Evolutionary conservation across 306 rosid genomes (phyloP).

Genomic region (Cajanus cajan): DNA sequence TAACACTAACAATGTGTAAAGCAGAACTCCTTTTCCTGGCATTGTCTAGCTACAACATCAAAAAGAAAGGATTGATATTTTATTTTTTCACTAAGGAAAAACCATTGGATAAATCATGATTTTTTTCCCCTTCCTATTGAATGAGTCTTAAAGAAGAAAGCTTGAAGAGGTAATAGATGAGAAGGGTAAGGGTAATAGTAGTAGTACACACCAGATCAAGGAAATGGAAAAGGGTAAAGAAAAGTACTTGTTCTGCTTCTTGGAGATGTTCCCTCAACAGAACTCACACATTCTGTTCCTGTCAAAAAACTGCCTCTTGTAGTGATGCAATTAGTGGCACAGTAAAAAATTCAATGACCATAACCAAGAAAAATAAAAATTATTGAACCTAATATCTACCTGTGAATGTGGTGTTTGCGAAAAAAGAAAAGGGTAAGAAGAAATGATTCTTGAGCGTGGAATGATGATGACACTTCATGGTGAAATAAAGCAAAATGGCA

Average conservation of each 20-base stretch:
- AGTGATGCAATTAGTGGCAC: slow-evolving; percentile 26
- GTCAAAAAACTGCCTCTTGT: slow-evolving; percentile 36
- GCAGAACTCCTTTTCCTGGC: not conserved
- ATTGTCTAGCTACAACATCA: slow-evolving; percentile 27
- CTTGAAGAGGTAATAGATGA: slow-evolving; percentile 27
- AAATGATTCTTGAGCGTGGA: slow-evolving; percentile 81
- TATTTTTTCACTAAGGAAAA: not conserved
- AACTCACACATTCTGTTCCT: slow-evolving; percentile 31
- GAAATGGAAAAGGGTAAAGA: slow-evolving; percentile 32
- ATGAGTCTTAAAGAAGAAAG: slow-evolving; percentile 16
- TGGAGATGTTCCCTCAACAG: slow-evolving; percentile 34
- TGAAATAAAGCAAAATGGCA: slow-evolving; percentile 37
- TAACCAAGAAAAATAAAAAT: not conserved
- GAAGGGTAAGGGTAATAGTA: slow-evolving; percentile 24
- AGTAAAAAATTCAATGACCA: slow-evolving; percentile 14
- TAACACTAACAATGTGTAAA: not conserved
- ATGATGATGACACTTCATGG: slow-evolving; percentile 57
- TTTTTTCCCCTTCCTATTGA: not conserved
- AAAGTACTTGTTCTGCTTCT: slow-evolving; percentile 39
- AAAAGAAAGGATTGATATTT: slow-evolving; percentile 21
- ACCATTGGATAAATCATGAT: not conserved
- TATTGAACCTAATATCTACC: slow-evolving; percentile 13
- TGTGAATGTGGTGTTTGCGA: slow-evolving; percentile 21
- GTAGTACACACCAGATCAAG: slow-evolving; percentile 37
- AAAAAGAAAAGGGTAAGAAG: slow-evolving; percentile 42